Conservation (phyloP, 495 filamentous ascomycete genomes). For the Geopyxis carbonaria region DNA sequence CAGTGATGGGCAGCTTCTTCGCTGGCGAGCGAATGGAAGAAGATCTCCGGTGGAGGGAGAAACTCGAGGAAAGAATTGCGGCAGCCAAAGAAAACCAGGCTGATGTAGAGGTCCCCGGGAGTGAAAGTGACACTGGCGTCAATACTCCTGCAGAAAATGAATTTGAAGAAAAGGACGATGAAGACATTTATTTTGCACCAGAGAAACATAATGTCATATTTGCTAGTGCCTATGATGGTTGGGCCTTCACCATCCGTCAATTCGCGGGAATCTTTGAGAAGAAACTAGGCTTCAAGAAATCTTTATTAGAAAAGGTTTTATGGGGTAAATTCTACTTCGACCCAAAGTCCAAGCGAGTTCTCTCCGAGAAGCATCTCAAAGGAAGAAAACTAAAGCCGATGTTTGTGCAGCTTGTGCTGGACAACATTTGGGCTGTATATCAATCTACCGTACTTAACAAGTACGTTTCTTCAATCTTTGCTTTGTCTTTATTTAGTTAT, state of each 20-base stretch:
- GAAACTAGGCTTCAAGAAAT: constrained; percentile 87
- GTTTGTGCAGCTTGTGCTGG: constrained; percentile 93
- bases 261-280: constrained; percentile 91
- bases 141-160: constrained; percentile 35
- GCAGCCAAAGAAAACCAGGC: constrained; percentile 36
- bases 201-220: constrained; percentile 99
- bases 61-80: constrained; percentile 68
- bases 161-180: constrained; percentile 87
- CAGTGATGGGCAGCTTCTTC: constrained; percentile 92
- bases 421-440: constrained; percentile 95
- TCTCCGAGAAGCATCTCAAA: constrained; percentile 83
- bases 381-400: constrained; percentile 82
- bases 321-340: constrained; percentile 98
- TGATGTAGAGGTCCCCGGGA: constrained; percentile 30
- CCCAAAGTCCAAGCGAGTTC: constrained; percentile 86
- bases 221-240: constrained; percentile 89
- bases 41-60: constrained; percentile 87
- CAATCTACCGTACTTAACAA: constrained; percentile 45
- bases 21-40: constrained; percentile 98
- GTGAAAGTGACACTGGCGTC: constrained; percentile 29
- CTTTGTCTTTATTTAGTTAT: constrained; percentile 13
- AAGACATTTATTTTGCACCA: constrained; percentile 93
- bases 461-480: constrained; percentile 20
- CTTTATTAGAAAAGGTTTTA: constrained; percentile 79
- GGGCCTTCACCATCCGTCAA: constrained; percentile 91